A percentile compares a stretch with the other conserved stretches of the same genome.
These are phyloP conservation scores for Sicyos edulis DNA, from an alignment of 306 rosid genomes.

Conservation along the genomic window DNA sequence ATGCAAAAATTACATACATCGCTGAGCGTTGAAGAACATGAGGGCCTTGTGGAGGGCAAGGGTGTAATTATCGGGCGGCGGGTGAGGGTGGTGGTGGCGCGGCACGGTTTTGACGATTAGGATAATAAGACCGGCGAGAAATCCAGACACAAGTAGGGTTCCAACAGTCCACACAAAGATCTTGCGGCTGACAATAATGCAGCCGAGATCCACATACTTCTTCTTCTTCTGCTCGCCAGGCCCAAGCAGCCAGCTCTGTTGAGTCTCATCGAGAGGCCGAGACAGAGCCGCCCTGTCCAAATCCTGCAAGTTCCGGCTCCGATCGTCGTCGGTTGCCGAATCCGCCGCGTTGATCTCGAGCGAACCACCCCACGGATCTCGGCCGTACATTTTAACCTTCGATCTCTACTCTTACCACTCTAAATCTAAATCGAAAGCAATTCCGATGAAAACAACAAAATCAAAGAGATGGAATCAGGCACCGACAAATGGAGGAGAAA, in stretches of 20 bases:
- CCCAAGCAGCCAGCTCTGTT: constrained; percentile 93
- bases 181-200: constrained; percentile 92
- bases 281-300: constrained; percentile 83
- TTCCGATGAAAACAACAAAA: not conserved
- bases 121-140: constrained; percentile 65
- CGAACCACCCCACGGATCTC: constrained; percentile 99
- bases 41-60: constrained; percentile 91
- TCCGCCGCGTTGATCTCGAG: constrained; percentile 87
- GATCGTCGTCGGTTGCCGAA: constrained; percentile 90
- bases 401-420: not conserved
- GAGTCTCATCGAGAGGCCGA: constrained; percentile 86
- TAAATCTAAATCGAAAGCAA: not conserved
- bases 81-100: constrained; percentile 49
- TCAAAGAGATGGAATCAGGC: not conserved
- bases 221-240: constrained; percentile 97
- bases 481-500: not conserved
- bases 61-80: constrained; percentile 89
- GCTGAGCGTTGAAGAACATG: constrained; percentile 93
- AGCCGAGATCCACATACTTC: constrained; percentile 93
- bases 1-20: constrained; percentile 38
- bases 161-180: constrained; percentile 89
- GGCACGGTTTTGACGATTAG: constrained; percentile 86
- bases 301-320: constrained; percentile 82
- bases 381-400: constrained; percentile 57
- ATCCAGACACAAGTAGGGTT: constrained; percentile 43